Percentiles rank a stretch among this genome's conserved stretches.
These are phyloP conservation scores for Fusarium pseudoanthophilum DNA, from an alignment of 2,329 filamentous ascomycete genomes.

Conservation along the genomic window DNA sequence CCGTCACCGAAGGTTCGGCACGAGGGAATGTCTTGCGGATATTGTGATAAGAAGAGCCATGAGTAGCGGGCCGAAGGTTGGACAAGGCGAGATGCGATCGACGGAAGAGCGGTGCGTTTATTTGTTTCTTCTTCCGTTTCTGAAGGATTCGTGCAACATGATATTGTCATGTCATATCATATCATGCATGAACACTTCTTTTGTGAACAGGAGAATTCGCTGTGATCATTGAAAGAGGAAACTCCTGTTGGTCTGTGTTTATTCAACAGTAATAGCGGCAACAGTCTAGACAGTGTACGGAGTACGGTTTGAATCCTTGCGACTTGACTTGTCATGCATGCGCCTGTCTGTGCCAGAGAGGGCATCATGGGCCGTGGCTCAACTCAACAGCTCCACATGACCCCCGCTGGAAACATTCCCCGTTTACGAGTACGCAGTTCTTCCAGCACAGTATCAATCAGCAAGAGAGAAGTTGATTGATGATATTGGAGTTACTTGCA, in stretches of 20 bases:
- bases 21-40: constrained; percentile 41
- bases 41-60: constrained; percentile 32
- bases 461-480: not conserved
- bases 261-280: not conserved
- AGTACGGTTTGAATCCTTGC: not conserved
- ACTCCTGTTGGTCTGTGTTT: constrained; percentile 17
- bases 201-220: constrained; percentile 5
- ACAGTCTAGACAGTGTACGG: not conserved
- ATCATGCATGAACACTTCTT: constrained; percentile 2
- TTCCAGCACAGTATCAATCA: constrained; percentile 8
- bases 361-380: constrained; percentile 19
- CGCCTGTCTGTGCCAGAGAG: constrained; percentile 15
- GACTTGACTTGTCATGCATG: constrained; percentile 16
- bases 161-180: constrained; percentile 7
- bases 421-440: constrained; percentile 20
- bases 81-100: constrained; percentile 30
- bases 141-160: constrained; percentile 11
- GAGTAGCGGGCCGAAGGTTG: constrained; percentile 30
- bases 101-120: constrained; percentile 9
- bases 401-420: constrained; percentile 17
- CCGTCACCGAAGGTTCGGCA: constrained; percentile 24
- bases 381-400: constrained; percentile 18
- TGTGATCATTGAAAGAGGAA: not conserved
- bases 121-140: not conserved
- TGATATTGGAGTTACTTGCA: not conserved